Evolutionary conservation across 2,329 filamentous ascomycete genomes (phyloP), one percentile per base, ranked within the genome.

Genomic region (Zasmidium citrigriseum): DNA sequence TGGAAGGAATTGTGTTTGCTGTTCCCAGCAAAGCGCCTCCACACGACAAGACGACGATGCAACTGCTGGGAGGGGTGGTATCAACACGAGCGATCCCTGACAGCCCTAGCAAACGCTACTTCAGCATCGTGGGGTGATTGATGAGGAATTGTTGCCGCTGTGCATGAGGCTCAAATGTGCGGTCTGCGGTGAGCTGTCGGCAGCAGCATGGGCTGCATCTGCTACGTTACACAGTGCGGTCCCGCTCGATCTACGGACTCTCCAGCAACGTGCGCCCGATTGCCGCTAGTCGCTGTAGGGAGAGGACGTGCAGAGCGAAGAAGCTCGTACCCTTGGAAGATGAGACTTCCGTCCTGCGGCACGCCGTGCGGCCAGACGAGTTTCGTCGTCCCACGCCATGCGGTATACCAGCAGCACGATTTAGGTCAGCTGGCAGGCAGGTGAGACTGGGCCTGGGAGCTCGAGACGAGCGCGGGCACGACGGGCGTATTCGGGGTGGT

Each of bases 141-240:
- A n/a, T n/a, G 22, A 16, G 22, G 38, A 14, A 16, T 54, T 14
- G 21, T 54, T 47, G 41, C 52, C 41, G 52, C 52, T 46, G 52
- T 54, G 38, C 52, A 29, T 54, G 52, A 38, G 29, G 29, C 29
- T 54, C 38, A 45, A 44, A 46, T 20, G 25, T 54, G 52, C 41
- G 52, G 52, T 46, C 38, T 54, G 52, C 45, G n/a, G 34, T 41
- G 34, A 16, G 34, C 34, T 41, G 34, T 41, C 34, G 34, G 34
- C 34, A 41, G 27, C 27, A 34, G 34, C 34, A 41, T 11, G 34
- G 12, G 18, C 18, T 11, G 14, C 34, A 41, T n/a, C 12, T 11
- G 34, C 34, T 16, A n/a, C 34, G 34, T 41, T 41, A 41, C 34
- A 41, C 34, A 16, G 5, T 10, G 5, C 14, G 4, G 34, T 41